Evolutionary conservation across 208 protist species (phyloP), one percentile per base, ranked within the genome.

Genomic region (Lotmaria passim): DNA sequence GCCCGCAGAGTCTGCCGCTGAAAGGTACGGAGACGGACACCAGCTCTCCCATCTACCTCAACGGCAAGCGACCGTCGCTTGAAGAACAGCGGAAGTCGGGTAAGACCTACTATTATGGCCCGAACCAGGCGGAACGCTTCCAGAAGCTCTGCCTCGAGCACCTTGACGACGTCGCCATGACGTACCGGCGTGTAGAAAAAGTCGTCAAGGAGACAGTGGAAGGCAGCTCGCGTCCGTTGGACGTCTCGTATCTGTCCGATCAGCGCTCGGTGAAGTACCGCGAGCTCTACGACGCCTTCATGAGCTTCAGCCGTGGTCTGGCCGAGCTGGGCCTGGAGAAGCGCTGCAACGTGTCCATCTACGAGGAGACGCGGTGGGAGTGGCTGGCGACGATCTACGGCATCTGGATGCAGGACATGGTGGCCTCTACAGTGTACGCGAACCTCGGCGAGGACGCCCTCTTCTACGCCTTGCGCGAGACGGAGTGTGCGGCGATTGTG

Each of bases 381-480:
- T 95, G 90, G 90, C 69, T 91, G 39, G 82, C 38, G 48, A 81
- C 87, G 7, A 39, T 91, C 34, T 86, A 91, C 74, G 71, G 77
- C 56, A 74, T 72, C 64, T 93, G 87, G 87, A 70, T 86, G 33
- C 84, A 87, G 47, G 71, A 64, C 33, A 44, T 94, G 52, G 78
- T 93, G 50, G 86, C 85, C 5, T 64, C 77, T 21, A 95, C 91
- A 14, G 85, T 91, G 28, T 96, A 96, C 72, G 89, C 91, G 15
- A 96, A 93, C 60, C 82, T 96, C 41, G 91, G 89, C 24, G 89
- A 93, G 19, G 84, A 87, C 6, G 86, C 87, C 15, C 78, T 96
- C 31, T 28, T 79, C 39, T 89, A 91, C 66, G 91, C 91, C 4
- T 63, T 96, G 21, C 33, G 72, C 17, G 91, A 96, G 55, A 82